Percentiles rank a stretch among this genome's conserved stretches.
Evolutionary conservation across 495 filamentous ascomycete species (phyloP).

Genomic region (Neurospora intermedia): DNA sequence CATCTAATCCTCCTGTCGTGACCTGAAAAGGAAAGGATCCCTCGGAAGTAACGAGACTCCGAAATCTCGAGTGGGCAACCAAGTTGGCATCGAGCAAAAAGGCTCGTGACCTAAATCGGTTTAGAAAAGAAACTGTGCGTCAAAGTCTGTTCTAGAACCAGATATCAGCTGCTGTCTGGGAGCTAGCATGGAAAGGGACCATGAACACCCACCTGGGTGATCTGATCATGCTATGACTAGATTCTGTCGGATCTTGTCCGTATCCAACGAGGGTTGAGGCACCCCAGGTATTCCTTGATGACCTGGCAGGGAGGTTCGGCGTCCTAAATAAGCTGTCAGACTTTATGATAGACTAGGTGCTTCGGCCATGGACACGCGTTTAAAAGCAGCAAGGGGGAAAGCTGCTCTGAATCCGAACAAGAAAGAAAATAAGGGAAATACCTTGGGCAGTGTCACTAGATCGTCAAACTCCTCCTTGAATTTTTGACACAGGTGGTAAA

Average conservation of each 20-base stretch:
- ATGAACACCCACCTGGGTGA: neutral
- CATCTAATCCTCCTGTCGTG: neutral
- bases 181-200: neutral
- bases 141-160: neutral
- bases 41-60: neutral
- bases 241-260: neutral
- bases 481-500: no score
- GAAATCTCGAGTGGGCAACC: fast-evolving
- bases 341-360: neutral
- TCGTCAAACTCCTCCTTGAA: neutral
- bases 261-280: neutral
- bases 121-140: neutral
- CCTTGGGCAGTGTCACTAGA: neutral
- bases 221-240: neutral
- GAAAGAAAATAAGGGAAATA: neutral
- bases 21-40: neutral
- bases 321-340: neutral
- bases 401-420: neutral
- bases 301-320: neutral
- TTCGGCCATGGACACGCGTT: neutral
- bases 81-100: neutral
- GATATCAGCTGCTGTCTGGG: neutral
- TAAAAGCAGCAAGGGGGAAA: neutral
- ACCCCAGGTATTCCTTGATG: neutral
- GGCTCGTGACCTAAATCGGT: neutral